Conservation (phyloP, 2,329 filamentous ascomycete genomes). For the Ophiostoma novo-ulmi region DNA sequence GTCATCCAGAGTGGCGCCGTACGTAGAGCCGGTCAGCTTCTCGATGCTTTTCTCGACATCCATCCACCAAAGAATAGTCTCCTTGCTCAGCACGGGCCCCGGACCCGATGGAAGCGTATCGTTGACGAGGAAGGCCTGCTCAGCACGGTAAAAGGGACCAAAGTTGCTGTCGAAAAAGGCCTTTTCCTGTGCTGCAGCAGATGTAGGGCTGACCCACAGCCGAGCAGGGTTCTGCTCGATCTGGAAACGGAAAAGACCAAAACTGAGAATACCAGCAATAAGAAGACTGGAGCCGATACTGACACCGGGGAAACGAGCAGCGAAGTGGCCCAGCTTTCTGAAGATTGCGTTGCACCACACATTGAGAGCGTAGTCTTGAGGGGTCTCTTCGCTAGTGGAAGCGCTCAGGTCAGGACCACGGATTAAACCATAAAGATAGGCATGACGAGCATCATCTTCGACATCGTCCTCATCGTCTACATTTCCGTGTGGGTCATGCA, state of each 20-base stretch:
- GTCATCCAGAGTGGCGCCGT: constrained; percentile 67
- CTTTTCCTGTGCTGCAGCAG: constrained; percentile 86
- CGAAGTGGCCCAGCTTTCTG: constrained; percentile 70
- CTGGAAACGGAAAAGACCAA: constrained; percentile 85
- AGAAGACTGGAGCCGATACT: constrained; percentile 75
- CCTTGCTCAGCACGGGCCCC: constrained; percentile 78
- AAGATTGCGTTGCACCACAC: constrained; percentile 76
- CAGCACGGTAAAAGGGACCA: constrained; percentile 89
- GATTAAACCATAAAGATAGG: constrained; percentile 22
- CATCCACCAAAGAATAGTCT: constrained; percentile 91
- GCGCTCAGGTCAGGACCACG: constrained; percentile 3
- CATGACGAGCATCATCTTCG: constrained; percentile 56
- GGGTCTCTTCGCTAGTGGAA: constrained; percentile 42
- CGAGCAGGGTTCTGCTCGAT: constrained; percentile 85
- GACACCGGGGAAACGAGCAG: constrained; percentile 75
- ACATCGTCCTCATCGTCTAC: constrained; percentile 66
- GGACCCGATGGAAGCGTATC: constrained; percentile 61
- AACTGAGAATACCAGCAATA: constrained; percentile 69
- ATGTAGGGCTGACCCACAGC: constrained; percentile 94
- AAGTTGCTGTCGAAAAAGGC: constrained; percentile 89
- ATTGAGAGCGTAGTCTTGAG: constrained; percentile 77
- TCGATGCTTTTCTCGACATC: constrained; percentile 75
- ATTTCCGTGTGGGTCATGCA: constrained; percentile 73
- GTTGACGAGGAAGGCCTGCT: constrained; percentile 92
- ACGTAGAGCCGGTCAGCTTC: constrained; percentile 63